Percentiles rank a stretch among this genome's conserved stretches.
These are phyloP conservation scores for Populus hybrid DNA, from an alignment of 441 rosid genomes.

Conservation along the genomic window DNA sequence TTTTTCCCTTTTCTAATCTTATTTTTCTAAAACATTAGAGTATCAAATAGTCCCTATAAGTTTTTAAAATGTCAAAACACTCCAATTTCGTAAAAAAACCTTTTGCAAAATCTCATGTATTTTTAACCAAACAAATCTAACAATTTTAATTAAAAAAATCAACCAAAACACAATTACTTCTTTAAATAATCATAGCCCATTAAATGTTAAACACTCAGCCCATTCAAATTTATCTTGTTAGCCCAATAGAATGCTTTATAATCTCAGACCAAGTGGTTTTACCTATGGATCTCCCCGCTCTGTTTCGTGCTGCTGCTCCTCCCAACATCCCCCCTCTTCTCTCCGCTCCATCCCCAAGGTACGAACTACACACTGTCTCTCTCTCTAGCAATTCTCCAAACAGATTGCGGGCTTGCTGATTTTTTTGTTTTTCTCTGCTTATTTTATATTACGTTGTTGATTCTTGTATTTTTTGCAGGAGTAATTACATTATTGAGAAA, in stretches of 20 bases:
- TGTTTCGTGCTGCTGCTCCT: not conserved
- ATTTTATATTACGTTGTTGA: not conserved
- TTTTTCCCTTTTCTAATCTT: not conserved
- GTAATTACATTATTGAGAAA: conserved; percentile 22
- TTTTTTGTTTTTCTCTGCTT: not conserved
- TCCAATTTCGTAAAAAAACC: not conserved
- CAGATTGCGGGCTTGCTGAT: not conserved
- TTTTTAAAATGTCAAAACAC: not conserved
- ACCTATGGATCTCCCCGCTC: not conserved
- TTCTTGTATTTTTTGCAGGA: conserved; percentile 33
- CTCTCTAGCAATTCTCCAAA: conserved; percentile 24
- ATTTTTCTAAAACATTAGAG: not conserved
- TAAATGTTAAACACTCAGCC: not conserved
- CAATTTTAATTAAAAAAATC: not conserved
- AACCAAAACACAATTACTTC: not conserved
- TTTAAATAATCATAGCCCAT: not conserved
- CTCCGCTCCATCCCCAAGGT: conserved; percentile 30
- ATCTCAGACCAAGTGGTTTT: not conserved
- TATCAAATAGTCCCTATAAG: too few species aligned
- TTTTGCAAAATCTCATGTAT: not conserved
- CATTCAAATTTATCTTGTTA: not conserved
- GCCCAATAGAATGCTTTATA: not conserved
- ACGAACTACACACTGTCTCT: not conserved
- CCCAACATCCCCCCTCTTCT: conserved; percentile 19
- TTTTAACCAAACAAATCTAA: not conserved